Percentiles rank a stretch among this genome's conserved stretches.
Evolutionary conservation across 2,329 filamentous ascomycete genomes (phyloP).

Genomic region (Trichophyton verrucosum): DNA sequence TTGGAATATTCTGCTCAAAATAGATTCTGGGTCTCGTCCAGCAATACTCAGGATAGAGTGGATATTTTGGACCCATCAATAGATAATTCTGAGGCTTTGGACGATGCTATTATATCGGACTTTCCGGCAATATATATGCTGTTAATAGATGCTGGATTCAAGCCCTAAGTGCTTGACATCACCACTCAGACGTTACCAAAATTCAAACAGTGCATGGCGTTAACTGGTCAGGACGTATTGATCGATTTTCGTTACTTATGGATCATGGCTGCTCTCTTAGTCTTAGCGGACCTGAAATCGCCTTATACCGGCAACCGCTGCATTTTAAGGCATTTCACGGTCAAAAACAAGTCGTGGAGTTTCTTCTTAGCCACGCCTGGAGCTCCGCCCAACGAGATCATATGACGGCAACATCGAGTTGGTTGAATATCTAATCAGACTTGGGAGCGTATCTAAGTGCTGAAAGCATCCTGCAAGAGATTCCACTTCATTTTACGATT

Average conservation of each 20-base stretch:
- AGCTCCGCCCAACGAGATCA: neutral
- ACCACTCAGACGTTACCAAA: no score
- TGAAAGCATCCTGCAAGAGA: neutral
- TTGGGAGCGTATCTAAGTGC: neutral
- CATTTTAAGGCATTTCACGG: conserved; percentile 5
- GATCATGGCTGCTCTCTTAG: neutral
- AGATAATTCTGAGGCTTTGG: neutral
- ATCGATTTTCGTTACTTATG: neutral
- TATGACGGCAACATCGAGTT: neutral
- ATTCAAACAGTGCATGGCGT: neutral
- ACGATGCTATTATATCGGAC: neutral
- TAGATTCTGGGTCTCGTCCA: neutral
- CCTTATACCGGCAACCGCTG: neutral
- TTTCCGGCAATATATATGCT: neutral
- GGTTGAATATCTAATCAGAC: neutral
- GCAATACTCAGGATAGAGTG: conserved; percentile 3
- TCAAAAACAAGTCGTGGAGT: conserved; percentile 1
- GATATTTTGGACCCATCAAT: neutral
- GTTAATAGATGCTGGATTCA: neutral
- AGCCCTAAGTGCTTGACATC: neutral
- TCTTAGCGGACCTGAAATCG: neutral
- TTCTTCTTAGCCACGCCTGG: neutral
- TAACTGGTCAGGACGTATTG: neutral
- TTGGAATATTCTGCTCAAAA: neutral
- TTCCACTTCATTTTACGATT: neutral